These are phyloP conservation scores for Teratosphaeriaceae sp. DNA, from an alignment of 2,329 filamentous ascomycete species.

Conservation along the genomic window DNA sequence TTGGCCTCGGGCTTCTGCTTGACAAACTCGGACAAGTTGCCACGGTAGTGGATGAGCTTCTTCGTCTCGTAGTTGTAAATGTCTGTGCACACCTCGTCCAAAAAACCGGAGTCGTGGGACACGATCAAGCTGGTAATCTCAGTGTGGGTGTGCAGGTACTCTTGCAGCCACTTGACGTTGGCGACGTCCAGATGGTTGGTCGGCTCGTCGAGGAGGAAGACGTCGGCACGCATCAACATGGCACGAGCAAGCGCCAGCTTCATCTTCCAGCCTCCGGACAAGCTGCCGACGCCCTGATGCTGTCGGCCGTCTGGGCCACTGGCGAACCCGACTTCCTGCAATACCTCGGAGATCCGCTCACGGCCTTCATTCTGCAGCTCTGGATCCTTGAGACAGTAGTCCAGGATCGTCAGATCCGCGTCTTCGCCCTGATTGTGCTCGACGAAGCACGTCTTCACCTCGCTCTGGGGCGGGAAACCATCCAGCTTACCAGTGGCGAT, in stretches of 20 bases:
- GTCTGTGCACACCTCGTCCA: conserved; percentile 96
- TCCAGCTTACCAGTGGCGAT: conserved; percentile 95
- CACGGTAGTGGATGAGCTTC: conserved; percentile 83
- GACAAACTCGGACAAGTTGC: conserved; percentile 79
- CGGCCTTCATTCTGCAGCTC: conserved; percentile 70
- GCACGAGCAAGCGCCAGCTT: conserved; percentile 93
- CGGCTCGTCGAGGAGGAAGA: conserved; percentile 93
- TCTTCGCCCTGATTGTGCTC: conserved; percentile 99
- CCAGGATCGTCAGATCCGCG: conserved; percentile 89
- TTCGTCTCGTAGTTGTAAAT: conserved; percentile 99
- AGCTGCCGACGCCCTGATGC: conserved; percentile 80
- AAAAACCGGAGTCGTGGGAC: conserved; percentile 94
- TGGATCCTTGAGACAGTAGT: conserved; percentile 87
- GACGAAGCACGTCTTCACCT: conserved; percentile 92
- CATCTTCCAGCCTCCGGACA: conserved; percentile 99
- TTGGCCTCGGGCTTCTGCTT: conserved; percentile 87
- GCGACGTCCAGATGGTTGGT: conserved; percentile 97
- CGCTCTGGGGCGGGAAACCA: conserved; percentile 88
- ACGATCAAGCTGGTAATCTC: conserved; percentile 98
- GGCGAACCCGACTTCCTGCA: conserved; percentile 91
- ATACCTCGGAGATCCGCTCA: conserved; percentile 74
- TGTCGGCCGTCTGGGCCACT: conserved; percentile 83
- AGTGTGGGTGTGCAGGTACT: conserved; percentile 90
- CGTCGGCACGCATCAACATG: conserved; percentile 96
- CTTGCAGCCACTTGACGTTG: conserved; percentile 93